Conservation (phyloP, 2,329 filamentous ascomycete genomes). For the Botrytis porri region DNA sequence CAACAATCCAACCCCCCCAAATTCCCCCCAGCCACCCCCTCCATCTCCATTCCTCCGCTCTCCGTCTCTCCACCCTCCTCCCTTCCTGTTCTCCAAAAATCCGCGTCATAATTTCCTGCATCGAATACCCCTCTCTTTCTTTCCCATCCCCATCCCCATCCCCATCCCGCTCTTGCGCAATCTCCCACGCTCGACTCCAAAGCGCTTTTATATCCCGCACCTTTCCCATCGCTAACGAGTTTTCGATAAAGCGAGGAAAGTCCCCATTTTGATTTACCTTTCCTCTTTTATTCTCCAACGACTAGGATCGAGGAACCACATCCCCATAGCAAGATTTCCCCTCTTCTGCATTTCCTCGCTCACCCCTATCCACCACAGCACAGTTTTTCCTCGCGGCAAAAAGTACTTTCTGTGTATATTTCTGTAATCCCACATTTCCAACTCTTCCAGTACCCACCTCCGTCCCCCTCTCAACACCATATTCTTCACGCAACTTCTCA, state of each 20-base stretch:
- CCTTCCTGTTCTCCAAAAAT: conserved; percentile 54
- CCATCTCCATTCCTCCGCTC: background rate
- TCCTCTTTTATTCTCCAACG: conserved; percentile 48
- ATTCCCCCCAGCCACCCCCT: background rate
- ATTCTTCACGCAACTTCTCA: conserved; percentile 39
- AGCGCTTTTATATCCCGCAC: conserved; percentile 47
- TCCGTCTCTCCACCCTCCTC: conserved; percentile 37
- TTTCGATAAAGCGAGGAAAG: conserved; percentile 48
- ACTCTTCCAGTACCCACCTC: background rate
- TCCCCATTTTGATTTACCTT: conserved; percentile 41
- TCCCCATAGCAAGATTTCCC: conserved; percentile 50
- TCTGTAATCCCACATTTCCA: conserved; percentile 31
- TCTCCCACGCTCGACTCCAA: conserved; percentile 39
- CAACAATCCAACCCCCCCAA: background rate
- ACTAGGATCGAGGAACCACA: conserved; percentile 48
- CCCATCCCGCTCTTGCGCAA: conserved; percentile 3
- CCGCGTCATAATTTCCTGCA: conserved; percentile 42
- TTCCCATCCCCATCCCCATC: background rate
- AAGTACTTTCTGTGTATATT: conserved; percentile 52
- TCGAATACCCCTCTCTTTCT: background rate
- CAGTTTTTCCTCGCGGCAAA: conserved; percentile 56
- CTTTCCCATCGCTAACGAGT: conserved; percentile 50
- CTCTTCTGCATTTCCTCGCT: conserved; percentile 24
- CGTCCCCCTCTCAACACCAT: conserved; percentile 21
- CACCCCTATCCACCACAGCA: conserved; percentile 36